Percentiles rank a stretch among this genome's conserved stretches.
phyloP scores from a whole-genome alignment of 2,329 filamentous ascomycete genomes.

The Botrytis pseudocinerea region DNA sequence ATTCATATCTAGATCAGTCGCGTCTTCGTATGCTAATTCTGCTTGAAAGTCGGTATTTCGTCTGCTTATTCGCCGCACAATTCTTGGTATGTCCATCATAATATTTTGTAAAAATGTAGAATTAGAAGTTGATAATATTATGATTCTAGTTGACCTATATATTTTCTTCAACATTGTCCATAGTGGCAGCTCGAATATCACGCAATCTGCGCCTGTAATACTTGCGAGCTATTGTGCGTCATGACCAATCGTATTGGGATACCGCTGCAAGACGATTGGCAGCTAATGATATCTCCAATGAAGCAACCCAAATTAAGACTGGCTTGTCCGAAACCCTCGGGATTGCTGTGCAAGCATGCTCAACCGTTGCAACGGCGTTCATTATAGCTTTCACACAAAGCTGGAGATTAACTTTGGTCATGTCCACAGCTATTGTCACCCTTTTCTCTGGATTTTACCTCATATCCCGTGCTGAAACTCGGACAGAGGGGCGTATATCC shows the following conservation, averaged over 20 bases:
- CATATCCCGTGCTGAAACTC: neutral
- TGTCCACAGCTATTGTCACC: neutral
- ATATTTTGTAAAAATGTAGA: neutral
- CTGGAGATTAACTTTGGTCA: constrained; percentile 9
- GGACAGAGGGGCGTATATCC: neutral
- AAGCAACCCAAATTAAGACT: neutral
- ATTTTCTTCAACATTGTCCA: constrained; percentile 1
- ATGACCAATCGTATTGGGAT: neutral
- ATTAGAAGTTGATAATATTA: no score
- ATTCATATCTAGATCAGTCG: neutral
- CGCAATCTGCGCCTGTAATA: neutral
- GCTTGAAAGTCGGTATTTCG: neutral
- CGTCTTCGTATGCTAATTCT: neutral
- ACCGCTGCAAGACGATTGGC: neutral
- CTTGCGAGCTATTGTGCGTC: neutral
- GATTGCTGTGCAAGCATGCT: neutral
- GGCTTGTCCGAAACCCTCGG: neutral
- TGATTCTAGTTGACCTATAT: constrained; percentile 3
- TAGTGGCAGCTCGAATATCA: constrained; percentile 3
- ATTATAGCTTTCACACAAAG: constrained; percentile 4
- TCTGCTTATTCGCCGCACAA: neutral
- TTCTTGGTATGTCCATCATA: neutral
- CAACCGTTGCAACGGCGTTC: neutral
- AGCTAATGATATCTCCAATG: constrained; percentile 5
- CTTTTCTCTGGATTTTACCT: neutral